These are phyloP conservation scores for Halocafeteria seosinensis DNA, from an alignment of 108 stramenopile species.

Conservation along the genomic window DNA sequence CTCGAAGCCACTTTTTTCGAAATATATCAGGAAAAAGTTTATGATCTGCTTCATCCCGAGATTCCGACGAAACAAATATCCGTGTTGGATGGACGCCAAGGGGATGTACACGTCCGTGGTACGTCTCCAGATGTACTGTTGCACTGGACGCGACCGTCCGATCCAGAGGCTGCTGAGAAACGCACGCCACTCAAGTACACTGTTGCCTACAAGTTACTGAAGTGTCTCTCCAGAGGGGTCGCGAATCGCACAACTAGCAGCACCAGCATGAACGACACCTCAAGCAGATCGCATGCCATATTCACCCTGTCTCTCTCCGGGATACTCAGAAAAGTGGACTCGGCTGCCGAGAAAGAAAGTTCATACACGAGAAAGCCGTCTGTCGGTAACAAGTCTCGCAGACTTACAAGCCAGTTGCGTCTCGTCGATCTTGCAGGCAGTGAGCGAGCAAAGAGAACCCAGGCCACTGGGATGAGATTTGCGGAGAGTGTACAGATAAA, in stretches of 20 bases:
- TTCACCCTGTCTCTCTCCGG: slow-evolving; percentile 57
- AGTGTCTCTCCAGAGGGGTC: slow-evolving; percentile 43
- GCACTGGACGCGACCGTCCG: no score
- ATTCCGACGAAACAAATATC: no score
- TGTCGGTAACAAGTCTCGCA: slow-evolving; percentile 13
- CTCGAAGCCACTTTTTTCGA: no score
- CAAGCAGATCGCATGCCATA: slow-evolving; percentile 71
- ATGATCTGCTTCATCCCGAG: no score
- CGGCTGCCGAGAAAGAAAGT: no score
- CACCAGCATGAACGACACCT: slow-evolving; percentile 68
- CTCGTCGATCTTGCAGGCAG: slow-evolving; percentile 76
- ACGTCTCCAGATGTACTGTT: no score
- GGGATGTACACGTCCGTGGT: no score
- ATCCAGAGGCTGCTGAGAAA: no score
- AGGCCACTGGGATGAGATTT: slow-evolving; percentile 43
- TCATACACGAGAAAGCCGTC: slow-evolving; percentile 7
- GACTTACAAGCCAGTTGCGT: slow-evolving; percentile 34
- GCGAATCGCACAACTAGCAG: slow-evolving; percentile 47
- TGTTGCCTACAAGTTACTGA: slow-evolving; percentile 38
- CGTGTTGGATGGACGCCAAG: no score
- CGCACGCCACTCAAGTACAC: no score
- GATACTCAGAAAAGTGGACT: no score
- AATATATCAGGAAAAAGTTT: no score
- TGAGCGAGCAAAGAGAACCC: slow-evolving; percentile 56
- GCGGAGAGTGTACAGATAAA: slow-evolving; percentile 77